Evolutionary conservation across 1,284 basidiomycete genomes (phyloP), one percentile per base, ranked within the genome.

Genomic region (Pyrrhoderma noxium): DNA sequence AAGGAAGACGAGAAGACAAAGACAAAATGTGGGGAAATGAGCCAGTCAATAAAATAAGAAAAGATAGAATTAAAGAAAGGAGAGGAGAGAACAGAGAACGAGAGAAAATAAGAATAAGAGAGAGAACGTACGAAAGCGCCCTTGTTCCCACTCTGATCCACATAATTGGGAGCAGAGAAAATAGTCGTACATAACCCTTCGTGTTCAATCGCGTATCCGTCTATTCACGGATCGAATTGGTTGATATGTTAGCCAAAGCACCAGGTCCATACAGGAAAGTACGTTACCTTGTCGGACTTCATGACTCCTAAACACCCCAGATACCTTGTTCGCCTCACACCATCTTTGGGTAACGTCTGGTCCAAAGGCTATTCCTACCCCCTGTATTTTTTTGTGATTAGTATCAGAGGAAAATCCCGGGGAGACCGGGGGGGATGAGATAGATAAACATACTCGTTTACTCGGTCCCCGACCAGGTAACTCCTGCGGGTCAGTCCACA

Each of bases 401-500:
- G n/a, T n/a, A n/a, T n/a, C n/a, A n/a, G n/a, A n/a, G n/a, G n/a
- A n/a, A n/a, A n/a, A n/a, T n/a, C n/a, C n/a, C n/a, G n/a, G n/a
- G n/a, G n/a, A n/a, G n/a, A n/a, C n/a, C n/a, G n/a, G n/a, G n/a
- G n/a, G n/a, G n/a, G n/a, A n/a, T n/a, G n/a, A n/a, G n/a, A n/a
- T n/a, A n/a, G n/a, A n/a, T n/a, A 51, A 13, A 66, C 77, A 49
- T 62, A 90, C 89, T 47, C 96, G 82, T 76, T 99, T 99, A 63
- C 90, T 94, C 3, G 95, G 95, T 0, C 94, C 94, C 37, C 96
- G 83, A n/a, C 96, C 96, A 11, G 82, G 82, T 42, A 75, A 66
- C 39, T 87, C 84, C 68, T 98, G 95, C 21, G 96, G 95, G 70
- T 99, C 96, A 7, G 93, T 96, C 93, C 93, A 96, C 19, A 96